Base-by-base conservation (phyloP, 2,329 filamentous ascomycete genomes). In the Exophiala phaeomuriformis region DNA sequence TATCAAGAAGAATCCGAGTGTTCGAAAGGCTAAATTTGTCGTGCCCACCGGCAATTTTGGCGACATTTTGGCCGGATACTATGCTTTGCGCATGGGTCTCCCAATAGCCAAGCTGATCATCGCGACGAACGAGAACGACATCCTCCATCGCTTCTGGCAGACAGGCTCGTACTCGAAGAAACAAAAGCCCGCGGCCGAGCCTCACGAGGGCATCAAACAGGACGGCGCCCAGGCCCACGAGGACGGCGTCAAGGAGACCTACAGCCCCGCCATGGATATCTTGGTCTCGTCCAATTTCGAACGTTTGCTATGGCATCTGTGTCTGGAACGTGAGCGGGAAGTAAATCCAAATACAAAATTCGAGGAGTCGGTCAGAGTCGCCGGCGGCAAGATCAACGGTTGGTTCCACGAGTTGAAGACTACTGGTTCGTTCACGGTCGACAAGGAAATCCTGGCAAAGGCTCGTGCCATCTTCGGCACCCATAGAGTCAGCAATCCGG, bases 41-140 rank as follows among this genome's bases (percentile, higher is more conserved):
- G 89, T 95, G 0, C 93, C 93, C 1, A 94, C 90, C 0, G 93
- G 93, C 52, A 97, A 98, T 77, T 98, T 98, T 71, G 89, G 93
- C 58, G 89, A 97, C 68, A 90, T 98, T 61, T 77, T 97, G 3
- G 72, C 72, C 5, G 91, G 91, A 47, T 97, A 91, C 74, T 96
- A 97, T 66, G 90, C 91, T 19, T 85, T 85, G 63, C 79, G 83
- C 63, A 60, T 95, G 89, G 90, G 90, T 52, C 79, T 97, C 2
- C 90, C 90, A 2, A 77, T 85, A 2, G 86, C 93, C 59, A 95
- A 91, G 73, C 82, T 98, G 32, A 83, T 95, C 64, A 85, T 96
- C 52, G 89, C 91, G 0, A 97, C 91, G 48, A 97, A 97, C 70
- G 90, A 94, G 73, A 98, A 98, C 73, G 93, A 97, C 66, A 97